Evolutionary conservation across 306 rosid genomes (phyloP), one percentile per base, ranked within the genome.

Genomic region (Prunus mira): DNA sequence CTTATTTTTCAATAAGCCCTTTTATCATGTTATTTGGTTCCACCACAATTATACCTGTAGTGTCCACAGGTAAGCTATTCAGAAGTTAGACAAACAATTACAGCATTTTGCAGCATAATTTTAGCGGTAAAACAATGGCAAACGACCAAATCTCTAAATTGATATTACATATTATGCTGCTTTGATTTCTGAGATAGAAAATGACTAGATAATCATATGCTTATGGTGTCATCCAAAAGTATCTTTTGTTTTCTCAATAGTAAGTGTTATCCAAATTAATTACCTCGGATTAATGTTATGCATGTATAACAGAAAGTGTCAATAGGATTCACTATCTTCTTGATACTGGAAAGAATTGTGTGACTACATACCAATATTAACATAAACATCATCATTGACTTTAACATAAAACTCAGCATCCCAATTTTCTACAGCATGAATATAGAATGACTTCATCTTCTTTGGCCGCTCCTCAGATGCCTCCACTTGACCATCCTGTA

Each of bases 381-480:
- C 83, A 76, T 73, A 88, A 61, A 88, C 89, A 82, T 88, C 89
- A 76, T 90, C 96, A 69, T 91, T 86, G 90, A 81, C 91, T 87
- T 89, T 91, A 47, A 80, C 85, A 81, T 81, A 88, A 79, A 87
- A 86, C 67, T 86, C 92, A 69, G 92, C 90, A 79, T 83, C 89
- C 93, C 89, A 84, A 27, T 83, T 86, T 73, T 87, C 88, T 52
- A 82, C 85, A 10, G 96, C 91, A 84, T 82, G 78, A 82, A 76
- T 67, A 78, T 88, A 83, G 87, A 91, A 86, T 14, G 86, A 81
- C 69, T 86, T 91, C 61, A 78, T 83, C 81, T 86, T 91, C 63
- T 73, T 81, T 15, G 85, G 60, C 73, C 4, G 51, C 80, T 88
- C 90, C 80, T 81, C 93, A 45, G 75, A 78, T 79, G 88, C 86